These are phyloP conservation scores for Mycena alexandri DNA, from an alignment of 768 basidiomycete genomes.

Conservation along the genomic window DNA sequence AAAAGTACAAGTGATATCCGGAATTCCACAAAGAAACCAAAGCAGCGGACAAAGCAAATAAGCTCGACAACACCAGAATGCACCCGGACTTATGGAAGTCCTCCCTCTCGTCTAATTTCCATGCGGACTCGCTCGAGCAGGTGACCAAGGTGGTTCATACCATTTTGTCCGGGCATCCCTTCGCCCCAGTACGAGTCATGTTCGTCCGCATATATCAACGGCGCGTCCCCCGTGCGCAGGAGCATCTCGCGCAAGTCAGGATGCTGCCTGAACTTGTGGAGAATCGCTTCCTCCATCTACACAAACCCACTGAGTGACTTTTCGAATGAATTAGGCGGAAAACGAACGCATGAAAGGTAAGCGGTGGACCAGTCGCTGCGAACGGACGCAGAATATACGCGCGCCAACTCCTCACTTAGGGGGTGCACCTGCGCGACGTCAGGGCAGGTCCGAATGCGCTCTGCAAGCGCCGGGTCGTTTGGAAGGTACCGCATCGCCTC, in stretches of 20 bases:
- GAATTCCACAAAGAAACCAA: constrained; percentile 14
- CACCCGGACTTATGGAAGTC: constrained; percentile 3
- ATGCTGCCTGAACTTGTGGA: constrained; percentile 80
- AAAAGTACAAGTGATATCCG: constrained; percentile 9
- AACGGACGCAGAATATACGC: constrained; percentile 47
- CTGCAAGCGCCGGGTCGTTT: constrained; percentile 64
- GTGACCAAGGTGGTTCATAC: constrained; percentile 31
- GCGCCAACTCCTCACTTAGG: constrained; percentile 40
- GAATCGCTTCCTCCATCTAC: constrained; percentile 79
- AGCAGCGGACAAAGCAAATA: background rate
- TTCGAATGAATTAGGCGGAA: constrained; percentile 7
- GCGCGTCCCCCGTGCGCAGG: constrained; percentile 63
- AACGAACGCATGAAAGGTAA: constrained; percentile 64
- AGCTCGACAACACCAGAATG: background rate
- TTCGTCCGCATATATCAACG: constrained; percentile 66
- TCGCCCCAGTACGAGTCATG: constrained; percentile 78
- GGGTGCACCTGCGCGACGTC: constrained; percentile 54
- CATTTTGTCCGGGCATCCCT: constrained; percentile 58
- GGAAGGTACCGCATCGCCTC: constrained; percentile 80
- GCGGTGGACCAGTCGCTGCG: constrained; percentile 71
- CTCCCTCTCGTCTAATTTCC: constrained; percentile 15
- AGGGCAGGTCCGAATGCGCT: constrained; percentile 62
- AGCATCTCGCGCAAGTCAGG: constrained; percentile 66
- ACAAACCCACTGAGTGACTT: constrained; percentile 13
- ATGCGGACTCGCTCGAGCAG: constrained; percentile 27